These are phyloP conservation scores for Russula compacta DNA, from an alignment of 768 basidiomycete genomes.

Conservation along the genomic window DNA sequence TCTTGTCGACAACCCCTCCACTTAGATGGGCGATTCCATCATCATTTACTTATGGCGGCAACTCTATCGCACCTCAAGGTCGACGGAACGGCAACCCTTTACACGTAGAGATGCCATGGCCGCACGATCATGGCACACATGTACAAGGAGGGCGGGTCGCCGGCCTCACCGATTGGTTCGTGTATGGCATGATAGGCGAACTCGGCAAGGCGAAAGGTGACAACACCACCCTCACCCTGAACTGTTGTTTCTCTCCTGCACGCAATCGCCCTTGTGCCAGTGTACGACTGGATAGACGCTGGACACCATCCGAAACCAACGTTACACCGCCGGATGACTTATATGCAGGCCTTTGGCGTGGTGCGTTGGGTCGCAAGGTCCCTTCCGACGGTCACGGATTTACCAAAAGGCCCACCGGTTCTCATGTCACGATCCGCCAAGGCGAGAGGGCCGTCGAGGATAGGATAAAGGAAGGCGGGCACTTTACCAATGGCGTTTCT, in stretches of 20 bases:
- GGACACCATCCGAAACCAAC: slow-evolving; percentile 45
- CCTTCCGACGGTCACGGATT: slow-evolving; percentile 34
- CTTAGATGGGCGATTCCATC: slow-evolving; percentile 54
- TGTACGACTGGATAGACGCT: slow-evolving; percentile 44
- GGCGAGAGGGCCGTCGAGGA: slow-evolving; percentile 50
- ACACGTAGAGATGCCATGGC: slow-evolving; percentile 50
- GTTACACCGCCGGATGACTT: slow-evolving; percentile 42
- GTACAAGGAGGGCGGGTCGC: slow-evolving; percentile 38
- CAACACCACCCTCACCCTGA: slow-evolving; percentile 60
- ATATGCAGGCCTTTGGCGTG: slow-evolving; percentile 46
- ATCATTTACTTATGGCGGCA: slow-evolving; percentile 65
- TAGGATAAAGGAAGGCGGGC: slow-evolving; percentile 55
- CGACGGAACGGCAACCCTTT: slow-evolving; percentile 44
- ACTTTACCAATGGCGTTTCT: slow-evolving; percentile 44
- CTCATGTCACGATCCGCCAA: slow-evolving; percentile 45
- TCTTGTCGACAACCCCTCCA: slow-evolving; percentile 50
- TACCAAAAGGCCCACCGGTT: slow-evolving; percentile 31
- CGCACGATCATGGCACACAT: slow-evolving; percentile 56
- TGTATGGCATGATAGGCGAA: slow-evolving; percentile 51
- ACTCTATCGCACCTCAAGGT: slow-evolving; percentile 42
- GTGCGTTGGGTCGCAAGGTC: slow-evolving; percentile 36
- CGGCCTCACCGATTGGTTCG: slow-evolving; percentile 60
- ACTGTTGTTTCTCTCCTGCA: slow-evolving; percentile 50
- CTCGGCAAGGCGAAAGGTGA: slow-evolving; percentile 50
- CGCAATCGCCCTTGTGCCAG: slow-evolving; percentile 31